phyloP scores from a whole-genome alignment of 2,329 filamentous ascomycete species.

The Daldinia sp. region DNA sequence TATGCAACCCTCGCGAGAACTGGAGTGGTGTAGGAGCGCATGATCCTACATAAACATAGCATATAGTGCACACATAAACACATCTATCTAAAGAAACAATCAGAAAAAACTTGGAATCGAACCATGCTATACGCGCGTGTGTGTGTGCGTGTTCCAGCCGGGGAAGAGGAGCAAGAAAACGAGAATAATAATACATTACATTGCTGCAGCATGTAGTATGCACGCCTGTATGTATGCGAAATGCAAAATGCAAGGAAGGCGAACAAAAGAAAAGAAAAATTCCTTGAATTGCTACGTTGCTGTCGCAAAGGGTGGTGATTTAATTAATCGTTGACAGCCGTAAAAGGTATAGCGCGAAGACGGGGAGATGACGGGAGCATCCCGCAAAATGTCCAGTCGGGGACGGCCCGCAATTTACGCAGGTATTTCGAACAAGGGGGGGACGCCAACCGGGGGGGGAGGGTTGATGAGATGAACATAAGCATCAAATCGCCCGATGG shows the following conservation, averaged over 20 bases:
- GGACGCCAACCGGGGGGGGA: too few species aligned
- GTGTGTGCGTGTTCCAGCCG: too few species aligned
- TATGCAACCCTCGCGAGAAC: slow-evolving; percentile 17
- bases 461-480: slow-evolving; percentile 12
- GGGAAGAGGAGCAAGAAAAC: not conserved
- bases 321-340: not conserved
- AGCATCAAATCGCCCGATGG: slow-evolving; percentile 33
- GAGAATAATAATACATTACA: not conserved
- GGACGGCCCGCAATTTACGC: slow-evolving; percentile 36
- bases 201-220: too few species aligned
- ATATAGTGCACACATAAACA: not conserved
- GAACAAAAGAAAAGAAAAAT: slow-evolving; percentile 13
- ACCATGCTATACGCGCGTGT: slow-evolving; percentile 18
- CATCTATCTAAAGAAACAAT: not conserved
- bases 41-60: slow-evolving; percentile 6
- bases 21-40: slow-evolving; percentile 13
- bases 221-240: too few species aligned
- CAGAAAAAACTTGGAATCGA: not conserved
- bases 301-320: not conserved
- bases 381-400: slow-evolving; percentile 29
- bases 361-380: slow-evolving; percentile 34
- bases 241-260: slow-evolving; percentile 25
- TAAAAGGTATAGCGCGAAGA: slow-evolving; percentile 22
- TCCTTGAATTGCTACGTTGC: slow-evolving; percentile 11
- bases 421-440: slow-evolving; percentile 22